A percentile compares a stretch with the other conserved stretches of the same genome.
Conservation (phyloP, 164 flowering plant genomes). For the Liquidambar formosana region DNA sequence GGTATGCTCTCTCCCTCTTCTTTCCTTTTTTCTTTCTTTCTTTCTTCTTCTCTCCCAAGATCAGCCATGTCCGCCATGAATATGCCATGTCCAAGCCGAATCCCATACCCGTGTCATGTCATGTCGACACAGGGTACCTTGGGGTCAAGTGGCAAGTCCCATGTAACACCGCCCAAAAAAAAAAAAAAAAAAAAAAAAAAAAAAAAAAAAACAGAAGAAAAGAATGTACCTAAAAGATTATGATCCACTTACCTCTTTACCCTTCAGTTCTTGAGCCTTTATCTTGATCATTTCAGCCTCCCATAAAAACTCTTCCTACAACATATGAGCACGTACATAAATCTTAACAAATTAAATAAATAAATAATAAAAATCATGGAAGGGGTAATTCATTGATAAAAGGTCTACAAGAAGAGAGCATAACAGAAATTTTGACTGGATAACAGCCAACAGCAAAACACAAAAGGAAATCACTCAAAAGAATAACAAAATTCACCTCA, state of each 20-base stretch:
- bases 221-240: neutral
- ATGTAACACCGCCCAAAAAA: too few relatives aligned
- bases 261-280: conserved; percentile 91
- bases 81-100: too few relatives aligned
- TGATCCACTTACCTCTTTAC: conserved; percentile 70
- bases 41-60: too few relatives aligned
- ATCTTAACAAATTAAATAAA: neutral
- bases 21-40: too few relatives aligned
- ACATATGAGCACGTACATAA: neutral
- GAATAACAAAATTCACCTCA: conserved; percentile 54
- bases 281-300: conserved; percentile 96
- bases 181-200: too few relatives aligned
- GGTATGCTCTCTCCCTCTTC: too few relatives aligned
- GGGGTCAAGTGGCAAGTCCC: too few relatives aligned
- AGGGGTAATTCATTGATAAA: neutral
- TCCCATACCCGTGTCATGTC: too few relatives aligned
- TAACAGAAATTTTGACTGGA: neutral
- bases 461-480: neutral
- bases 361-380: too few relatives aligned
- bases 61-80: too few relatives aligned
- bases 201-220: too few relatives aligned
- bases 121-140: too few relatives aligned
- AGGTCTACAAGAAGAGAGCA: neutral
- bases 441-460: neutral
- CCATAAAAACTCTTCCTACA: conserved; percentile 94